phyloP scores from a whole-genome alignment of 2,329 filamentous ascomycete species.

The Zymoseptoria brevis region DNA sequence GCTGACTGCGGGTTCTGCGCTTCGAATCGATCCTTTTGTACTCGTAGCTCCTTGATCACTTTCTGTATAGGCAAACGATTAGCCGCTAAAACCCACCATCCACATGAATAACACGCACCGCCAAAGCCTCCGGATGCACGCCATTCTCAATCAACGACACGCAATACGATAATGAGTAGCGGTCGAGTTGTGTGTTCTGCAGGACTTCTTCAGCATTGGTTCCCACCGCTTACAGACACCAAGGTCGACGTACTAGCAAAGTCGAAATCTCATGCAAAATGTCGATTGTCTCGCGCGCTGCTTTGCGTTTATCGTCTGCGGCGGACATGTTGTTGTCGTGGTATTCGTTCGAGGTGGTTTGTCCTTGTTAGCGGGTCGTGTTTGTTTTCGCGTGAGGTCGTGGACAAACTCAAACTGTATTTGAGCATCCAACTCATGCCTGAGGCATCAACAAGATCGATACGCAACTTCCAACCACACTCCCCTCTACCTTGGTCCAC shows the following conservation, averaged over 20 bases:
- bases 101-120: conserved; percentile 53
- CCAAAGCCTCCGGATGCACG: conserved; percentile 88
- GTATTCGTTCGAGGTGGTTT: not conserved
- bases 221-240: not conserved
- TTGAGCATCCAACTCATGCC: not conserved
- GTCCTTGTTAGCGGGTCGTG: not conserved
- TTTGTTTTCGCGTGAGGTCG: not conserved
- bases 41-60: conserved; percentile 40
- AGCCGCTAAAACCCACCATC: conserved; percentile 10
- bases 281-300: conserved; percentile 70
- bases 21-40: conserved; percentile 30
- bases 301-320: conserved; percentile 61
- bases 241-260: conserved; percentile 56
- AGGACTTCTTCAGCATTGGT: not conserved
- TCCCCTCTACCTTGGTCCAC: not conserved
- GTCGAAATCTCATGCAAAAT: conserved; percentile 70
- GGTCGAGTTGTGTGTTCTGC: conserved; percentile 88
- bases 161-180: conserved; percentile 84
- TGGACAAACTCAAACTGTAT: not conserved
- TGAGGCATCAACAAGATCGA: not conserved
- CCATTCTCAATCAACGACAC: conserved; percentile 96
- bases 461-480: not conserved
- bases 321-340: conserved; percentile 6
- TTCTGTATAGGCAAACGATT: conserved; percentile 27
- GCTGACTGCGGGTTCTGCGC: not conserved